A percentile compares a stretch with the other conserved stretches of the same genome.
Evolutionary conservation across 257 asterid genomes (phyloP).

Genomic region (Nicotiana knightiana): DNA sequence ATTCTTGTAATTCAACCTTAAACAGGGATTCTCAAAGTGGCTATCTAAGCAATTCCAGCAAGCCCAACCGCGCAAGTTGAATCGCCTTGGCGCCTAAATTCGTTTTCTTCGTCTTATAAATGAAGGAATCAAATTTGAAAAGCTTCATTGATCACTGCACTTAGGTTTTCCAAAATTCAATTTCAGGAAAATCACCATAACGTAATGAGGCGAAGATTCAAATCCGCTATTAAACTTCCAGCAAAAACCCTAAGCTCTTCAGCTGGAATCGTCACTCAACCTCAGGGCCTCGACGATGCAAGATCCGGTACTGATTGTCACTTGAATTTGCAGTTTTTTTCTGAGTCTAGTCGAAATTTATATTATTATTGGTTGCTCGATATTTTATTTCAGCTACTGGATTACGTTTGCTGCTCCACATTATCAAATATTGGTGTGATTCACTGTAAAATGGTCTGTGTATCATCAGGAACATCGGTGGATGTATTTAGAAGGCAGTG

Average conservation of each 20-base stretch:
- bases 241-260: slow-evolving; percentile 13
- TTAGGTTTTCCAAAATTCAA: neutral
- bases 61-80: neutral
- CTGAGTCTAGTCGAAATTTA: no score
- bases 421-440: neutral
- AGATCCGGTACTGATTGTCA: slow-evolving; percentile 21
- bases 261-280: slow-evolving; percentile 10
- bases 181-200: neutral
- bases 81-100: slow-evolving; percentile 16
- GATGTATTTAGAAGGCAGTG: neutral
- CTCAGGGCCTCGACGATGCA: slow-evolving; percentile 25
- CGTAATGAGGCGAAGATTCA: slow-evolving; percentile 28
- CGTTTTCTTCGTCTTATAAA: neutral
- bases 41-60: no score
- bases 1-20: no score
- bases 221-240: slow-evolving; percentile 18
- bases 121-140: neutral
- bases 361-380: neutral
- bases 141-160: neutral
- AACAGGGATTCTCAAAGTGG: no score
- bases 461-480: neutral
- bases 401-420: neutral
- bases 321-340: neutral
- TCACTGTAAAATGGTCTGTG: neutral
- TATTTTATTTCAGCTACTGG: neutral